These are phyloP conservation scores for Puccinia horiana DNA, from an alignment of 1,284 basidiomycete genomes.

Conservation along the genomic window DNA sequence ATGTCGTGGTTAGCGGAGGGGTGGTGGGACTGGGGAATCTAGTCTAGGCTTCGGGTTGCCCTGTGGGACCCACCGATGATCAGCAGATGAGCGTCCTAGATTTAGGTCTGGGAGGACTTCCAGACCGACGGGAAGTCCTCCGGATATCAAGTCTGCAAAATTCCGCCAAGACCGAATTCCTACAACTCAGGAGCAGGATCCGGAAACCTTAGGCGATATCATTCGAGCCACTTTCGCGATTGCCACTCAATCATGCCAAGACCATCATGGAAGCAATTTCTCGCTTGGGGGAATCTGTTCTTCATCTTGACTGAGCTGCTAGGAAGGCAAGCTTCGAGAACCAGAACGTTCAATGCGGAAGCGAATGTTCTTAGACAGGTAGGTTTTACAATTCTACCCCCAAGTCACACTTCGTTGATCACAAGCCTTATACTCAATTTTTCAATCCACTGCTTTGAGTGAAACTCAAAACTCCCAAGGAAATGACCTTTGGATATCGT, in stretches of 20 bases:
- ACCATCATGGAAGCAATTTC: neutral
- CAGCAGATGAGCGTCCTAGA: no score
- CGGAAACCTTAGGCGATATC: neutral
- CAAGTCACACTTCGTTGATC: neutral
- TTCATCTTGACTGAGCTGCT: neutral
- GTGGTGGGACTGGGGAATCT: no score
- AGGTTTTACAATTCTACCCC: neutral
- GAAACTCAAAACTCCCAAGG: no score
- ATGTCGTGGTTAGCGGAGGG: no score
- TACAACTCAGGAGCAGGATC: neutral
- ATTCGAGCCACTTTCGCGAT: neutral
- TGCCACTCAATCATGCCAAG: neutral
- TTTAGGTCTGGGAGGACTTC: no score
- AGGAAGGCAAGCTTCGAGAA: neutral
- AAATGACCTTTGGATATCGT: no score
- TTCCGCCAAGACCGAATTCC: neutral
- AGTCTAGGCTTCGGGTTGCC: no score
- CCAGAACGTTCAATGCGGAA: neutral
- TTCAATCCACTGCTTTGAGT: neutral
- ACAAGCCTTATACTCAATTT: neutral
- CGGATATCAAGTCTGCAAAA: neutral
- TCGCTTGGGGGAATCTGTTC: neutral
- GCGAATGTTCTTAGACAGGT: neutral
- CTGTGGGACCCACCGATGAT: no score
- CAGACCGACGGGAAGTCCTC: no score